phyloP scores from a whole-genome alignment of 2,329 filamentous ascomycete species.

The Venturia pyrina region DNA sequence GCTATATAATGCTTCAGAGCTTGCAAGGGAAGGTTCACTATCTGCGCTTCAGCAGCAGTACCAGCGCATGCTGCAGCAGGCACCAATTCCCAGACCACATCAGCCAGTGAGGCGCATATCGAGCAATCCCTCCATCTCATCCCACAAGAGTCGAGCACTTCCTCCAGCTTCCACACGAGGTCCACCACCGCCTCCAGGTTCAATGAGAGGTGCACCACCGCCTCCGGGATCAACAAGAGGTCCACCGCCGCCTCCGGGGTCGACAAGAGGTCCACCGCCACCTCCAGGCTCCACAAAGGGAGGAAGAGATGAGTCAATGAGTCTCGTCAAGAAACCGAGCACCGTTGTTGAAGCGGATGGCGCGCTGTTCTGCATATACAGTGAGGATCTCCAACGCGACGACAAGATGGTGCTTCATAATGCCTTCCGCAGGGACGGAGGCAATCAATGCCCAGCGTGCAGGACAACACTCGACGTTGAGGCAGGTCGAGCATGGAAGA shows the following conservation, averaged over 20 bases:
- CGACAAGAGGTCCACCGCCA: neutral
- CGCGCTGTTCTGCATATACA: slow-evolving; percentile 25
- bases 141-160: neutral
- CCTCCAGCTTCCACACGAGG: neutral
- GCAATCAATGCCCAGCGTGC: slow-evolving; percentile 24
- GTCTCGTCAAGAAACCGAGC: neutral
- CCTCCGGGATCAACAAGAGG: neutral
- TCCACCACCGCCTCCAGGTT: neutral
- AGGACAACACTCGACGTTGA: slow-evolving; percentile 20
- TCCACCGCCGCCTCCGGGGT: neutral
- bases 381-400: slow-evolving; percentile 24
- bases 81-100: slow-evolving; percentile 3
- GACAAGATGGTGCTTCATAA: slow-evolving; percentile 22
- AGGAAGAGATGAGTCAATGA: neutral
- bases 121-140: slow-evolving; percentile 1
- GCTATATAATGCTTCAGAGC: slow-evolving; percentile 30
- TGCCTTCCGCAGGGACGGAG: slow-evolving; percentile 23
- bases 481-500: slow-evolving; percentile 28
- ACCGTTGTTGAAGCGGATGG: slow-evolving; percentile 1
- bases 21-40: slow-evolving; percentile 31
- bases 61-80: slow-evolving; percentile 19
- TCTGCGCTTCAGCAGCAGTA: slow-evolving; percentile 27
- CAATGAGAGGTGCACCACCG: neutral
- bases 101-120: slow-evolving; percentile 8
- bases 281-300: neutral